Base-by-base conservation (phyloP, 2,329 filamentous ascomycete genomes). In the Bipolaris zeicola region DNA sequence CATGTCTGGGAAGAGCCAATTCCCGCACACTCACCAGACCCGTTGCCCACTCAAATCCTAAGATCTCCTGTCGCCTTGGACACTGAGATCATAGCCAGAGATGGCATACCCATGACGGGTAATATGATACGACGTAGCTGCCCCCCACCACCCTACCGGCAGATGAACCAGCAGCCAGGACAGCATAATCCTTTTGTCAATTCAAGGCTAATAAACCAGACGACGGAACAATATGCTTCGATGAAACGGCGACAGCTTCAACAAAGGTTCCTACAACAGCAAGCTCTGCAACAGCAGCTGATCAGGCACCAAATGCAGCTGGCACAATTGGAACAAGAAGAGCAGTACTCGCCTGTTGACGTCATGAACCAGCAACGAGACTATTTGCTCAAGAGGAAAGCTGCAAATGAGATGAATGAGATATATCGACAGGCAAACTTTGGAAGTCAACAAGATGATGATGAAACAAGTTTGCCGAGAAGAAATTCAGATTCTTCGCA, bases 41-140 rank as follows among this genome's bases (percentile, higher is more conserved):
- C 14, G 33, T 38, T 31, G 34, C n/a, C 36, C 11, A 41, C 10
- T 18, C 37, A 22, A 22, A 20, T 11, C n/a, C 18, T 24, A 6
- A 43, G 47, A 14, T 61, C 59, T n/a, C 61, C 55, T 6, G 24
- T 57, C 7, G 28, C 58, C 14, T 49, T 65, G 1, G 51, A 62
- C 42, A 26, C 46, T 3, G 58, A 59, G 6, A 52, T 33, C n/a
- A 56, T 63, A 48, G 48, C 48, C 5, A 44, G 44, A 26, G 61
- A 64, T 6, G 60, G 61, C 14, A 64, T 63, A 10, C 61, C 61
- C 3, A 62, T 58, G 59, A 52, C 50, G 2, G 55, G 38, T 14
- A 63, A 60, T 41, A 36, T 24, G 4, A 10, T 43, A 37, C 33
- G 26, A 2, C 42, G 8, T 8, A 31, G 8, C 26, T 33, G 5